Evolutionary conservation across 2,329 filamentous ascomycete species (phyloP).

Genomic region (Harringtonia lauricola): DNA sequence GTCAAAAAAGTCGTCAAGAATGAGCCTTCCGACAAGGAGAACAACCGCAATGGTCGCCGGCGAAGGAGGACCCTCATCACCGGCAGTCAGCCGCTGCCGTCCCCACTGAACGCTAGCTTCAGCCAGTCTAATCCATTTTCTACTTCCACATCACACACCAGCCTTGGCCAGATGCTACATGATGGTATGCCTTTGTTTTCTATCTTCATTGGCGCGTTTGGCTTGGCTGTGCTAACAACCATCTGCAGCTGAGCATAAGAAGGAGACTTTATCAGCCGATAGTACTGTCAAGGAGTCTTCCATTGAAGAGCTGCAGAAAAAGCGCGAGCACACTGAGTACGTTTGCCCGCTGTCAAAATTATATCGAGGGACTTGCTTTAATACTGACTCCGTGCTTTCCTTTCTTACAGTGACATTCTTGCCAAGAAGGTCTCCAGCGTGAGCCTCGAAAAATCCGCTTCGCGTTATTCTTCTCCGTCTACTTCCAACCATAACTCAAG

Average conservation of each 20-base stretch:
- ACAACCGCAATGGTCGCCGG: slow-evolving; percentile 82
- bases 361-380: background rate
- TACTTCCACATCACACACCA: slow-evolving; percentile 54
- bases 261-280: background rate
- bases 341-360: slow-evolving; percentile 19
- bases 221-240: background rate
- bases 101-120: slow-evolving; percentile 87
- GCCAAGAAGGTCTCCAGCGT: slow-evolving; percentile 92
- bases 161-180: slow-evolving; percentile 74
- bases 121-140: slow-evolving; percentile 64
- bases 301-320: slow-evolving; percentile 55
- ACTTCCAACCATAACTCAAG: slow-evolving; percentile 23
- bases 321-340: slow-evolving; percentile 90
- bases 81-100: slow-evolving; percentile 90
- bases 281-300: slow-evolving; percentile 31
- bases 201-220: background rate
- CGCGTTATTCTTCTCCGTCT: background rate
- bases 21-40: slow-evolving; percentile 65
- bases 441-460: slow-evolving; percentile 62
- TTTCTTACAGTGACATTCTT: slow-evolving; percentile 58
- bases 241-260: slow-evolving; percentile 1
- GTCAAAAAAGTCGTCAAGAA: slow-evolving; percentile 92
- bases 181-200: slow-evolving; percentile 29
- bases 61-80: slow-evolving; percentile 90
- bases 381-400: background rate